A percentile compares a stretch with the other conserved stretches of the same genome.
Conservation (phyloP, 2,329 filamentous ascomycete genomes). For the Talaromyces sp. region DNA sequence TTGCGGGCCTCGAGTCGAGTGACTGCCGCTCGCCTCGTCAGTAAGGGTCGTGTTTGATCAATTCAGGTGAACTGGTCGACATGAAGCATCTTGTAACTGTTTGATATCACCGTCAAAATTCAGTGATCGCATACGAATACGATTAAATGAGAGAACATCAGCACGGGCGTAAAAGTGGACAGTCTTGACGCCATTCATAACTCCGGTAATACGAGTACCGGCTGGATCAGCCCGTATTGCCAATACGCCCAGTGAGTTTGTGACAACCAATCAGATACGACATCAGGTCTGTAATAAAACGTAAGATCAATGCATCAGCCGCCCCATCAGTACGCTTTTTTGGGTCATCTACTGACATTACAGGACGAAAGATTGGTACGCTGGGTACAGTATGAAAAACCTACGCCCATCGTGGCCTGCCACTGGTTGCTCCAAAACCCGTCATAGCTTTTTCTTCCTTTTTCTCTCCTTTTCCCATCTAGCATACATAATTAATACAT, state of each 20-base stretch:
- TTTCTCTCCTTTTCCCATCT: conserved; percentile 7
- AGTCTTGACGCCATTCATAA: not conserved
- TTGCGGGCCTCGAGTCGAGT: not conserved
- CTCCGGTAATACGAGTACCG: conserved; percentile 10
- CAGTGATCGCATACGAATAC: not conserved
- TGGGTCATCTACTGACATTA: not conserved
- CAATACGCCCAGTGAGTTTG: not conserved
- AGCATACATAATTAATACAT: not conserved
- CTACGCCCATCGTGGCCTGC: not conserved
- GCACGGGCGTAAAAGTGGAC: not conserved
- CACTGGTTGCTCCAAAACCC: not conserved
- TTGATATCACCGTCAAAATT: not conserved
- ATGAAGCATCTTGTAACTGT: not conserved
- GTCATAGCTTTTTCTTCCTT: conserved; percentile 13
- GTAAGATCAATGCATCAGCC: not conserved
- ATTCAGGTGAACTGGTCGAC: not conserved
- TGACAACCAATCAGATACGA: not conserved
- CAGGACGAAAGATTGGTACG: not conserved
- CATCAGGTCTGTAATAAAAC: not conserved
- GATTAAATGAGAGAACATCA: not conserved
- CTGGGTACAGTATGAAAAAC: not conserved
- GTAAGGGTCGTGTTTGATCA: not conserved
- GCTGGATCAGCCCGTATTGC: not conserved
- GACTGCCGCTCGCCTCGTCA: not conserved
- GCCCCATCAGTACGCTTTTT: conserved; percentile 4